phyloP scores from a whole-genome alignment of 179 eudicot species.

The Silene vulgaris region DNA sequence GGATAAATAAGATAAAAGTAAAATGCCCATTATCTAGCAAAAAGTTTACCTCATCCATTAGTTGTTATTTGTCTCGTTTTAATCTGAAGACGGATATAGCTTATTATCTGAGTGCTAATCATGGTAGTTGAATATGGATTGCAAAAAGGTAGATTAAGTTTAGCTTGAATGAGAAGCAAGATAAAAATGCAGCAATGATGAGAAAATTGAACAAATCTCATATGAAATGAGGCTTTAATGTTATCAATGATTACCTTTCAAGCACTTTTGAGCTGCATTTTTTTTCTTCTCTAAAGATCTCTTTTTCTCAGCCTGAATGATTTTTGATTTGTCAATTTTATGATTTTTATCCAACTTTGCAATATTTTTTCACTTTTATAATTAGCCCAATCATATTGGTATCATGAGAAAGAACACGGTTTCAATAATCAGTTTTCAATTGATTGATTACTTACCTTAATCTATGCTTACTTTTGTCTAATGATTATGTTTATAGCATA shows the following conservation, averaged over 20 bases:
- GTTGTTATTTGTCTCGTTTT: not conserved
- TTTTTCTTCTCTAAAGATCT: not conserved
- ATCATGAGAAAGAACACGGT: not conserved
- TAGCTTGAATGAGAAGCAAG: slow-evolving; percentile 24
- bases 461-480: not conserved
- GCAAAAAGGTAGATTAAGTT: too few species aligned
- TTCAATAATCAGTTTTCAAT: not conserved
- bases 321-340: not conserved
- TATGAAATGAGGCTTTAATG: slow-evolving; percentile 25
- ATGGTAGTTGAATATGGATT: too few species aligned
- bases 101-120: not conserved
- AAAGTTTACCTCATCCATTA: too few species aligned
- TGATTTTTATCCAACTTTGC: not conserved
- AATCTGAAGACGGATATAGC: too few species aligned
- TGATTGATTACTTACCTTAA: not conserved
- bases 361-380: not conserved
- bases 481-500: too few species aligned
- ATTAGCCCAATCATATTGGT: not conserved
- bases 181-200: slow-evolving; percentile 35
- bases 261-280: slow-evolving; percentile 62
- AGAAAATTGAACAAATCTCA: slow-evolving; percentile 25
- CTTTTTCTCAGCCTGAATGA: not conserved
- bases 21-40: too few species aligned
- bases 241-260: slow-evolving; percentile 42
- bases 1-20: too few species aligned